phyloP scores from a whole-genome alignment of 2,329 filamentous ascomycete genomes.

The Aspergillus ibericus region DNA sequence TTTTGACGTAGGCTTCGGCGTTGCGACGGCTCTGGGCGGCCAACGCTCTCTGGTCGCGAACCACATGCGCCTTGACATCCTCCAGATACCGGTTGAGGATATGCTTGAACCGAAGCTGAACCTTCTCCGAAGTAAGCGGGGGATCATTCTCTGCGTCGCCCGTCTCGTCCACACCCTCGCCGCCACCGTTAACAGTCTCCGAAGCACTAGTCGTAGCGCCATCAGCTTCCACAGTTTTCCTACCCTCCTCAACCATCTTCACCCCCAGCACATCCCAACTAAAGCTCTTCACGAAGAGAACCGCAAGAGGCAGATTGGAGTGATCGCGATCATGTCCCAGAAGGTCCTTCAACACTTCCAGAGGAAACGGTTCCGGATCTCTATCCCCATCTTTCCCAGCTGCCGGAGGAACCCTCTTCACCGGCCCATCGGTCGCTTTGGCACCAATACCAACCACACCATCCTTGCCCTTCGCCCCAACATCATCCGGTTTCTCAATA shows the following conservation, averaged over 20 bases:
- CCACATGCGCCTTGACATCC: slow-evolving; percentile 82
- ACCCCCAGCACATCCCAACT: slow-evolving; percentile 92
- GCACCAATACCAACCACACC: slow-evolving; percentile 36
- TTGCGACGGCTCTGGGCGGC: slow-evolving; percentile 86
- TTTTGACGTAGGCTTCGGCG: slow-evolving; percentile 97
- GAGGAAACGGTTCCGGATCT: slow-evolving; percentile 84
- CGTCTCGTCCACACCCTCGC: slow-evolving; percentile 43
- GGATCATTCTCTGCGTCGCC: slow-evolving; percentile 59
- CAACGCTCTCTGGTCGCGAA: slow-evolving; percentile 89
- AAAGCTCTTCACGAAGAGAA: slow-evolving; percentile 94
- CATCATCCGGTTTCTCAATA: slow-evolving; percentile 64
- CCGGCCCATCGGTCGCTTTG: slow-evolving; percentile 55
- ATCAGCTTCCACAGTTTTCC: slow-evolving; percentile 81
- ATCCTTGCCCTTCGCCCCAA: slow-evolving; percentile 57
- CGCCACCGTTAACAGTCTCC: slow-evolving; percentile 54
- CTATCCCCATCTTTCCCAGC: slow-evolving; percentile 59
- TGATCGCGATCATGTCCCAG: slow-evolving; percentile 93
- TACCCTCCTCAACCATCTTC: slow-evolving; percentile 70
- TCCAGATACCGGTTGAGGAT: slow-evolving; percentile 87
- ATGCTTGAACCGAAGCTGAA: slow-evolving; percentile 82
- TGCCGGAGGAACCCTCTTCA: slow-evolving; percentile 64
- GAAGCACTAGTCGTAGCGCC: slow-evolving; percentile 60
- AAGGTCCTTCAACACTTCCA: slow-evolving; percentile 97
- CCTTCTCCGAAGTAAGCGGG: slow-evolving; percentile 71
- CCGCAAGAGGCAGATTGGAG: slow-evolving; percentile 82